Evolutionary conservation across 2,329 filamentous ascomycete species (phyloP), one percentile per base, ranked within the genome.

Genomic region (Chaetomium olivaceum): DNA sequence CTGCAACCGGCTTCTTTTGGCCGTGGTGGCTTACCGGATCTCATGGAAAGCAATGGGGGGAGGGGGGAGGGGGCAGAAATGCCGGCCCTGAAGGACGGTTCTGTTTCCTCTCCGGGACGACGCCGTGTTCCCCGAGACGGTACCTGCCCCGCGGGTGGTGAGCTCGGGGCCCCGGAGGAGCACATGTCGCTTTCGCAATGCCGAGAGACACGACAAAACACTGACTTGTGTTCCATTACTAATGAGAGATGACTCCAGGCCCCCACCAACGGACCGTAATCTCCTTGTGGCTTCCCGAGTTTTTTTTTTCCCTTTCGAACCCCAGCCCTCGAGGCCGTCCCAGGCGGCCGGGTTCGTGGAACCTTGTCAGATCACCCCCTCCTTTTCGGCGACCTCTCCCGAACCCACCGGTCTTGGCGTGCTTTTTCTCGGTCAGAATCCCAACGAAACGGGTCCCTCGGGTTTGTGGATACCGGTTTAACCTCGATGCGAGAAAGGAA

Each of bases 341-440:
- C 68, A 66, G 36, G 55, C 68, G 64, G 66, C 62, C 63, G 68
- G 68, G 58, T 67, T 67, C 67, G 70, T 71, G 59, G 63, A 57
- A 72, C 70, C 61, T 36, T 67, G 65, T 66, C 64, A 61, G 65
- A 64, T 65, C 62, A 63, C 27, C 54, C 46, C 56, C 58, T 61
- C 57, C 51, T 60, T 60, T 54, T 65, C 67, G 60, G 64, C 58
- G 62, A 65, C 61, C 63, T 61, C 54, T 60, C 46, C 60, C 64
- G 59, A 67, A 31, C n/a, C 39, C 60, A 63, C 66, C 61, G 68
- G n/a, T 29, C 54, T 58, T 61, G 58, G 58, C 52, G 25, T 29
- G 16, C 27, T n/a, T 31, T 48, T 46, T 43, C 31, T 64, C 58
- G 58, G 58, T 56, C 58, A 46, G 46, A 27, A 58, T 43, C 31